A percentile compares a stretch with the other conserved stretches of the same genome.
Conservation (phyloP, 1,284 basidiomycete genomes). For the Ceratobasidium papillatum region DNA sequence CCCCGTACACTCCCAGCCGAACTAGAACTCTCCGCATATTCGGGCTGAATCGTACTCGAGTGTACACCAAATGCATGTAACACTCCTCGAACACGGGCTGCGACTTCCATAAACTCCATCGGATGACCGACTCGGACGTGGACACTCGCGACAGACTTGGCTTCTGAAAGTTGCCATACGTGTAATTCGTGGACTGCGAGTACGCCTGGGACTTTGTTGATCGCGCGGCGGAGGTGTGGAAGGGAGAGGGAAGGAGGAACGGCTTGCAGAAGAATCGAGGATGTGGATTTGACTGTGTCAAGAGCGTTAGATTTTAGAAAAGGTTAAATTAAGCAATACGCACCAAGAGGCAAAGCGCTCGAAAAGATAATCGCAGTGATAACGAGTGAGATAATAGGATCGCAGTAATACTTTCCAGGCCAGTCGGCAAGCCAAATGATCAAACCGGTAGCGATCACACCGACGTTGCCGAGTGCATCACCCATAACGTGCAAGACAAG, state of each 20-base stretch:
- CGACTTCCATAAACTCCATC: conserved; percentile 89
- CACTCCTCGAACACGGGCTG: conserved; percentile 80
- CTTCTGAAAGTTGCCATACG: conserved; percentile 92
- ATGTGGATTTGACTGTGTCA: conserved; percentile 82
- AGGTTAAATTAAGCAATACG: conserved; percentile 48
- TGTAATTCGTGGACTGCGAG: conserved; percentile 94
- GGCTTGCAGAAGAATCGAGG: conserved; percentile 96
- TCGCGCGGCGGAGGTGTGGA: conserved; percentile 82
- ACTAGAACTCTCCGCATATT: conserved; percentile 54
- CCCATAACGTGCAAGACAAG: conserved; percentile 94
- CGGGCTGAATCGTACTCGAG: conserved; percentile 89
- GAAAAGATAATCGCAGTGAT: conserved; percentile 98
- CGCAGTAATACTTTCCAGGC: conserved; percentile 88
- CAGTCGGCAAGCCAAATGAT: conserved; percentile 87
- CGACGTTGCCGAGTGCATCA: conserved; percentile 97
- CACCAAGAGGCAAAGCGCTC: conserved; percentile 91
- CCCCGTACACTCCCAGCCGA: conserved; percentile 8
- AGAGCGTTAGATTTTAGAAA: conserved; percentile 33
- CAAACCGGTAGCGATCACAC: conserved; percentile 94
- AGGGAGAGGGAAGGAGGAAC: conserved; percentile 91
- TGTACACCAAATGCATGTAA: conserved; percentile 94
- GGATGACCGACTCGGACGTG: conserved; percentile 83
- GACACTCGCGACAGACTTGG: conserved; percentile 93
- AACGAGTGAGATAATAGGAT: conserved; percentile 92
- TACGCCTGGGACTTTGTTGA: conserved; percentile 86